phyloP scores from a whole-genome alignment of 306 rosid species.

The Cucurbita pepo region DNA sequence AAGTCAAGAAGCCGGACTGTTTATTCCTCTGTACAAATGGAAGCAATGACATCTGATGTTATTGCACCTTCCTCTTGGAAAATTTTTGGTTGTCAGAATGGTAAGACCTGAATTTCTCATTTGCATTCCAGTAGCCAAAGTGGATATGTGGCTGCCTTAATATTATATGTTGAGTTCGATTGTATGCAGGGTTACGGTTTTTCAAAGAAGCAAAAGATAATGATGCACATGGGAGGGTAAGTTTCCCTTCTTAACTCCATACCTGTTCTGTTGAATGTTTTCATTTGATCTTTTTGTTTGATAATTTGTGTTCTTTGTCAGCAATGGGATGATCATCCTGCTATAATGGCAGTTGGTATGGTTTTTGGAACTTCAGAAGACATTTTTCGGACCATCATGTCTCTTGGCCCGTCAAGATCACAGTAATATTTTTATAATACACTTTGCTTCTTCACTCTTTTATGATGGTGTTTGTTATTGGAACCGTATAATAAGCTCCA shows the following conservation, averaged over 20 bases:
- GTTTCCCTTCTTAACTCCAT: conserved; percentile 11
- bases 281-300: not conserved
- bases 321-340: conserved; percentile 80
- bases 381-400: conserved; percentile 67
- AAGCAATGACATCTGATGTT: conserved; percentile 65
- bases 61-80: conserved; percentile 84
- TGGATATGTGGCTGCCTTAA: not conserved
- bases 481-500: not conserved
- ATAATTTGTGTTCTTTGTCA: conserved; percentile 12
- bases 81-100: conserved; percentile 85
- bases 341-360: conserved; percentile 85
- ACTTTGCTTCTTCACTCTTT: not conserved
- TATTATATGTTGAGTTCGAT: not conserved
- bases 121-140: not conserved
- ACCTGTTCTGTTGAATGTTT: conserved; percentile 5
- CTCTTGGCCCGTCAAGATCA: conserved; percentile 72
- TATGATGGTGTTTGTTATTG: not conserved
- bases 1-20: conserved; percentile 37
- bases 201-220: conserved; percentile 68
- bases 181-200: conserved; percentile 58
- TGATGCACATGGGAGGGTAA: conserved; percentile 52
- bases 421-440: conserved; percentile 35
- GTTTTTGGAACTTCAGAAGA: conserved; percentile 76
- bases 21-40: conserved; percentile 26
- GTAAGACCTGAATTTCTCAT: conserved; percentile 26